A percentile compares a stretch with the other conserved stretches of the same genome.
These are phyloP conservation scores for Claviceps arundinis DNA, from an alignment of 2,329 filamentous ascomycete species.

Conservation along the genomic window DNA sequence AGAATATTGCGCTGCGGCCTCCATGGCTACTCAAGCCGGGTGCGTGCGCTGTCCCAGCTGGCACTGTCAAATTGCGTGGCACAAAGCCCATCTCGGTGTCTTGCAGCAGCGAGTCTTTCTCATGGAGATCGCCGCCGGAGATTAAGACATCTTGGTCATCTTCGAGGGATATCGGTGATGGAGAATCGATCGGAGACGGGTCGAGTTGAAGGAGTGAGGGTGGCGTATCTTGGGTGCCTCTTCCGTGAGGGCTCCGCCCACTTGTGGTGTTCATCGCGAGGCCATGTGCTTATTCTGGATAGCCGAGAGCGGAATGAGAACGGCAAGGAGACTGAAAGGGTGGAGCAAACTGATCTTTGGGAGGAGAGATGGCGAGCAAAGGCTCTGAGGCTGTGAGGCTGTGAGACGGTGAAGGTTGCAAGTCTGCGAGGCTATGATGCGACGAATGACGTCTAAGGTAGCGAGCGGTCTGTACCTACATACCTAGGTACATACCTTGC, in stretches of 20 bases:
- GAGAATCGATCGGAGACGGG: conserved; percentile 59
- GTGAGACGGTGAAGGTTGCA: no score
- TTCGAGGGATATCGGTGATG: conserved; percentile 21
- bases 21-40: conserved; percentile 34
- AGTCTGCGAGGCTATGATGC: no score
- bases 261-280: conserved; percentile 9
- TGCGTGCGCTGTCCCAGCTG: conserved; percentile 24
- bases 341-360: no score
- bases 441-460: no score
- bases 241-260: conserved; percentile 12
- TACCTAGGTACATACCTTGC: not conserved
- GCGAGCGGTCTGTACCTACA: no score
- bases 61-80: conserved; percentile 26
- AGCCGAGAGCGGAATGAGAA: not conserved
- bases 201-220: conserved; percentile 65
- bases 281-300: not conserved
- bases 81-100: conserved; percentile 18
- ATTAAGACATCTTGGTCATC: conserved; percentile 16
- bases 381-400: no score
- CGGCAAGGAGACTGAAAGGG: no score
- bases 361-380: no score
- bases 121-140: conserved; percentile 19
- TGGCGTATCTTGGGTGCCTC: conserved; percentile 39
- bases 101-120: conserved; percentile 2
- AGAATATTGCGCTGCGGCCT: conserved; percentile 60